Evolutionary conservation across 164 flowering plant genomes (phyloP).

Genomic region (Tinospora cordifolia): DNA sequence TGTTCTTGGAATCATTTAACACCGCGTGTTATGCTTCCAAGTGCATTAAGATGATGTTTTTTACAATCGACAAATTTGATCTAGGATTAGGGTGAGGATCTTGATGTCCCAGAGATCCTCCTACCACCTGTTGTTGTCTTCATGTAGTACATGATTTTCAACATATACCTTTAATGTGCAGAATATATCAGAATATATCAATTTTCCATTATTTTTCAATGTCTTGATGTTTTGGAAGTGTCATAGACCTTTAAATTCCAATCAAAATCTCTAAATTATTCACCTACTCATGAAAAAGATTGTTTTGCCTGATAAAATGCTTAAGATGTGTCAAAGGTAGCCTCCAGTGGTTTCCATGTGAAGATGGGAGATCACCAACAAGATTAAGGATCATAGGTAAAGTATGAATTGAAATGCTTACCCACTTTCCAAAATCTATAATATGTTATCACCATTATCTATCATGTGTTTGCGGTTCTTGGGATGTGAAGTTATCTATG

Average conservation of each 20-base stretch:
- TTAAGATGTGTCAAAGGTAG: background rate
- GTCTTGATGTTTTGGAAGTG: background rate
- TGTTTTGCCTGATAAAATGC: background rate
- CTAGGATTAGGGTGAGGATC: slow-evolving; percentile 6
- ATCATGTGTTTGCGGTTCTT: too few species aligned
- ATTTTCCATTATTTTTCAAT: background rate
- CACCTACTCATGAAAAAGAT: background rate
- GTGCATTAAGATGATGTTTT: slow-evolving; percentile 9
- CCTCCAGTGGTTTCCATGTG: background rate
- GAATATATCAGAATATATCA: background rate
- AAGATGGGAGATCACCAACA: background rate
- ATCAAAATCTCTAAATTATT: background rate
- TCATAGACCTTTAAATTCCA: background rate
- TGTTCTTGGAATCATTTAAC: slow-evolving; percentile 16
- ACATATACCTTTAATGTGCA: slow-evolving; percentile 7
- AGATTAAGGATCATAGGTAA: background rate
- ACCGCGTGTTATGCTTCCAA: slow-evolving; percentile 12
- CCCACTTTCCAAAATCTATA: background rate
- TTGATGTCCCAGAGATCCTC: slow-evolving; percentile 13
- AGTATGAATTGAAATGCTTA: background rate
- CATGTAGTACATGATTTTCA: background rate
- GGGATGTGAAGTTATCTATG: too few species aligned
- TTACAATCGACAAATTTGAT: slow-evolving; percentile 8
- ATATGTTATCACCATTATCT: too few species aligned
- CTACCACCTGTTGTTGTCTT: slow-evolving; percentile 6